Evolutionary conservation across 805 yeast species (phyloP).

Genomic region (Suhomyces sp.): DNA sequence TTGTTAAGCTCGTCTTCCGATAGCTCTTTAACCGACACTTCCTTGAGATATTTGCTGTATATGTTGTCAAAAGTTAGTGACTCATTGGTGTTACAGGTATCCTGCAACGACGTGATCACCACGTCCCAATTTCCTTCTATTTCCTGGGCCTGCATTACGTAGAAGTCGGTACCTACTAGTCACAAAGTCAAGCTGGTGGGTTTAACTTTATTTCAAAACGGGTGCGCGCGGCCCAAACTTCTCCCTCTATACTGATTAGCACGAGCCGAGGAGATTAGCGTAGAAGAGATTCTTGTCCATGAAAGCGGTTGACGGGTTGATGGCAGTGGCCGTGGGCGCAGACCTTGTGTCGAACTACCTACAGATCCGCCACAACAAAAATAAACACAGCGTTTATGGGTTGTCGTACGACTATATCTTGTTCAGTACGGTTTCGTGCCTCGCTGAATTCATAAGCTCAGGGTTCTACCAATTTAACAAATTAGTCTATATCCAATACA

Average conservation of each 20-base stretch:
- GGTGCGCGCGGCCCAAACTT: conserved; percentile 1
- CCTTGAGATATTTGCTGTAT: conserved; percentile 20
- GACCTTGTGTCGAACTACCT: neutral
- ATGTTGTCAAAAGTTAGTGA: conserved; percentile 46
- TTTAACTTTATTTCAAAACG: neutral
- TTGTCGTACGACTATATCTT: conserved; percentile 17
- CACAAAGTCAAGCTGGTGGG: neutral
- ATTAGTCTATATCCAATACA: conserved; percentile 9
- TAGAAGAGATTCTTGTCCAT: neutral
- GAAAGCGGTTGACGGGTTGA: neutral
- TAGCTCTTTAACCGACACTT: conserved; percentile 27
- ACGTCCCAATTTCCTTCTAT: conserved; percentile 70
- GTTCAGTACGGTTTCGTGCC: conserved; percentile 5
- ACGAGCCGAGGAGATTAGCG: neutral
- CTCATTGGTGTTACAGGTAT: conserved; percentile 62
- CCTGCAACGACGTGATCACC: conserved; percentile 64
- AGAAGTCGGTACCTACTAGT: neutral
- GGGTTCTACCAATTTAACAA: conserved; percentile 7
- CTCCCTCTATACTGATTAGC: neutral
- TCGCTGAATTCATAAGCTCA: conserved; percentile 8
- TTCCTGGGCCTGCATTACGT: conserved; percentile 12
- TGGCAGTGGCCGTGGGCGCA: neutral
- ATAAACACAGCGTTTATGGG: conserved; percentile 17
- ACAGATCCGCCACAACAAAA: conserved; percentile 10
- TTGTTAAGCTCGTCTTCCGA: conserved; percentile 38